These are phyloP conservation scores for Anthoceros angustus DNA, from an alignment of 225 moss, liverwort and hornwort genomes.

Conservation along the genomic window DNA sequence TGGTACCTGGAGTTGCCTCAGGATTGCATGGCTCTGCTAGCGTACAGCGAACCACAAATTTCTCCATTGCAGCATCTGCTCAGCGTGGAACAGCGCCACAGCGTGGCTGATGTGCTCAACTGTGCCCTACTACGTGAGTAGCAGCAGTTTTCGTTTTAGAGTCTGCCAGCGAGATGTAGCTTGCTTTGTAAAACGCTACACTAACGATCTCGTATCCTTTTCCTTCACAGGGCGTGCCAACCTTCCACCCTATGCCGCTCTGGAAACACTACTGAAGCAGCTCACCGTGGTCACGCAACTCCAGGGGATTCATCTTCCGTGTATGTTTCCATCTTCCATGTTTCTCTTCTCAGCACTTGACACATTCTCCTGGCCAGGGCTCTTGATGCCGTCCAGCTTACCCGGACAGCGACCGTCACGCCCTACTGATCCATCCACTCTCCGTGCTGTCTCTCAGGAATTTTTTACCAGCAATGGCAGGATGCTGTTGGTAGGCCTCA, in stretches of 20 bases:
- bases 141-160: neutral
- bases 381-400: too few relatives aligned
- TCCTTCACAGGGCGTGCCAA: constrained; percentile 55
- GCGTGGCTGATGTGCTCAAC: constrained; percentile 68
- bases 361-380: too few relatives aligned
- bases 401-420: too few relatives aligned
- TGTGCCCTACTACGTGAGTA: constrained; percentile 54
- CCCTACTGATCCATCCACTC: too few relatives aligned
- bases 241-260: constrained; percentile 77
- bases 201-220: neutral
- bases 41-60: constrained; percentile 69
- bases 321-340: too few relatives aligned
- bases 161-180: neutral
- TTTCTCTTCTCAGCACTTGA: too few relatives aligned
- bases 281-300: constrained; percentile 56
- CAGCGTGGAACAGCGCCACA: constrained; percentile 65
- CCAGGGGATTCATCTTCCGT: too few relatives aligned
- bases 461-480: too few relatives aligned
- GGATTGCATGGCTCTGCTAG: constrained; percentile 86
- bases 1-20: constrained; percentile 11
- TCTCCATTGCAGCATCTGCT: constrained; percentile 68
- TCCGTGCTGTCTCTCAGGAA: too few relatives aligned
- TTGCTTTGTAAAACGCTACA: neutral
- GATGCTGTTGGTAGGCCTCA: too few relatives aligned
- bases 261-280: constrained; percentile 81